Evolutionary conservation across 257 asterid genomes (phyloP).

Genomic region (Capsicum chinense): DNA sequence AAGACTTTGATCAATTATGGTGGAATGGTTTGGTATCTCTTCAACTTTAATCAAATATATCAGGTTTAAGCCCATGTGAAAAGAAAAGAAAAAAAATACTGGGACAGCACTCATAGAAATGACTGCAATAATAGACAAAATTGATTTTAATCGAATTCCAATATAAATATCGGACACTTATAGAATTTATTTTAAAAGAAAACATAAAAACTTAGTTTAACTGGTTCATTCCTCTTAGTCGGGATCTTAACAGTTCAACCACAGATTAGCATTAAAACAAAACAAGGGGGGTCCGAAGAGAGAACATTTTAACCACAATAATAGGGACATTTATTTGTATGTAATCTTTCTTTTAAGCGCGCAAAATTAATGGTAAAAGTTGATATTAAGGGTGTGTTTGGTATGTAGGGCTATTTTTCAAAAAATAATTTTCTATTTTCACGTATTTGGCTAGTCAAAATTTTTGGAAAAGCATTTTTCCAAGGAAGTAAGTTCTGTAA

Average conservation of each 20-base stretch:
- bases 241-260: slow-evolving; percentile 5
- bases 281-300: background rate
- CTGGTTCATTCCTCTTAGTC: background rate
- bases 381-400: background rate
- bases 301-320: slow-evolving; percentile 14
- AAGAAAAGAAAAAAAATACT: too few species aligned
- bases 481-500: too few species aligned
- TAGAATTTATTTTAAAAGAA: background rate
- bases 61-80: too few species aligned
- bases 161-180: accelerated
- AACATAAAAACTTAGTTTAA: background rate
- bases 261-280: background rate
- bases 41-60: too few species aligned
- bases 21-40: too few species aligned
- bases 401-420: too few species aligned
- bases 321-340: background rate
- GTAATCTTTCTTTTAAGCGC: background rate
- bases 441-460: too few species aligned
- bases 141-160: background rate
- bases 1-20: background rate
- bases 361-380: background rate
- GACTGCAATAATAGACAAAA: too few species aligned
- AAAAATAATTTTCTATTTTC: too few species aligned
- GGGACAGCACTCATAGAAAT: too few species aligned
- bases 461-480: too few species aligned